Evolutionary conservation across 805 yeast genomes (phyloP).

Genomic region (Saccharomycopsis sp.): DNA sequence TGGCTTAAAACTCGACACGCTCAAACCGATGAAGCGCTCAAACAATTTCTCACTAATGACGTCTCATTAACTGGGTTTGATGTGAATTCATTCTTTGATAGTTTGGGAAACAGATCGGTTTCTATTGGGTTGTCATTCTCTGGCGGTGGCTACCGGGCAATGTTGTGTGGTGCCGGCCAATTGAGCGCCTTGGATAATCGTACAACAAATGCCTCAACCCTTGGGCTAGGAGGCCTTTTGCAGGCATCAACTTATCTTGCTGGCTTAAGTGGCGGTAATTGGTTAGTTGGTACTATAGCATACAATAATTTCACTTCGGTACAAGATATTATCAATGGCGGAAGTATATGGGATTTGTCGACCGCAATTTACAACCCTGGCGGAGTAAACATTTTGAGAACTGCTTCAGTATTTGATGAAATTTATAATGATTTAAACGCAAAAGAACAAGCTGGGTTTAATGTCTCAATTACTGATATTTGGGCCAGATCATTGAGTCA

Average conservation of each 20-base stretch:
- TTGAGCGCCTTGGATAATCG: conserved; percentile 44
- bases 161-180: conserved; percentile 55
- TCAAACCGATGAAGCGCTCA: conserved; percentile 40
- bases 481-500: conserved; percentile 75
- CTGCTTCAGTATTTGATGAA: conserved; percentile 28
- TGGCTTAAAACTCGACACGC: conserved; percentile 48
- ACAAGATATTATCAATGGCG: conserved; percentile 28
- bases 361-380: conserved; percentile 61
- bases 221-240: conserved; percentile 42
- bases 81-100: conserved; percentile 38
- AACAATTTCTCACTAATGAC: conserved; percentile 38
- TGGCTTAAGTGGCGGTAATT: conserved; percentile 59
- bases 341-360: conserved; percentile 60
- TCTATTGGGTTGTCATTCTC: conserved; percentile 47
- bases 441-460: conserved; percentile 58
- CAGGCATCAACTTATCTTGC: conserved; percentile 47
- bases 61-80: conserved; percentile 26
- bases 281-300: conserved; percentile 47
- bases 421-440: conserved; percentile 39
- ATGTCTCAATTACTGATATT: conserved; percentile 60
- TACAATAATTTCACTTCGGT: conserved; percentile 31
- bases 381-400: conserved; percentile 42
- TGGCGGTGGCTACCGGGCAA: conserved; percentile 57
- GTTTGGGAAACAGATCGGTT: conserved; percentile 32
- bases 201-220: conserved; percentile 29